Conservation (phyloP, 169 alveolate genomes). For the Amoebophrya sp. region DNA sequence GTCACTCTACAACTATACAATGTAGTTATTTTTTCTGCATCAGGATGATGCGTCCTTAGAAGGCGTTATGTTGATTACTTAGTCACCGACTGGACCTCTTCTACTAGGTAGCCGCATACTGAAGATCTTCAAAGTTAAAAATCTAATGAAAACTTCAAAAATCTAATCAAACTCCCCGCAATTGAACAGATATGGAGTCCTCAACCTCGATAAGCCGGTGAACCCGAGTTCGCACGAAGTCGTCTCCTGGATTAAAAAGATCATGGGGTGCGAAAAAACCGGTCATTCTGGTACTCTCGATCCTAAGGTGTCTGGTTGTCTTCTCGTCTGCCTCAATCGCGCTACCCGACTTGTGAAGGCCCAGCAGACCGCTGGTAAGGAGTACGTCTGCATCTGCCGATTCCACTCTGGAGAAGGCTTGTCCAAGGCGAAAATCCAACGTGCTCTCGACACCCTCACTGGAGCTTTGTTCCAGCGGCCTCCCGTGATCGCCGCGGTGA, state of each 20-base stretch:
- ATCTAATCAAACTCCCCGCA: background rate
- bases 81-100: too few relatives aligned
- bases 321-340: constrained; percentile 95
- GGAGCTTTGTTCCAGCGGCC: constrained; percentile 99
- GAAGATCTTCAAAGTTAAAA: background rate
- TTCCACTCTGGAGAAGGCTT: background rate
- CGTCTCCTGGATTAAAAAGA: constrained; percentile 99
- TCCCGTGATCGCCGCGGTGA: constrained; percentile 98
- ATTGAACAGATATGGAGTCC: constrained; percentile 87
- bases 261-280: constrained; percentile 97
- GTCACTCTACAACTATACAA: too few relatives aligned
- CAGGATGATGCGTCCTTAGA: too few relatives aligned
- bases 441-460: constrained; percentile 87
- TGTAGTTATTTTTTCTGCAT: too few relatives aligned
- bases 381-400: constrained; percentile 85
- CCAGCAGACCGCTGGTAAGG: constrained; percentile 96
- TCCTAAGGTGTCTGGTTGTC: constrained; percentile 99
- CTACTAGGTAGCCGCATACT: too few relatives aligned
- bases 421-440: constrained; percentile 33
- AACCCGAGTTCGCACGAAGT: constrained; percentile 99
- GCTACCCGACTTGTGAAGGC: constrained; percentile 99
- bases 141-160: background rate
- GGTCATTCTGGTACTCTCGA: constrained; percentile 99
- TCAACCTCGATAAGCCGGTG: constrained; percentile 98
- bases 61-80: too few relatives aligned